Conservation (phyloP, 805 yeast genomes). For the Sungouiella thailandica region DNA sequence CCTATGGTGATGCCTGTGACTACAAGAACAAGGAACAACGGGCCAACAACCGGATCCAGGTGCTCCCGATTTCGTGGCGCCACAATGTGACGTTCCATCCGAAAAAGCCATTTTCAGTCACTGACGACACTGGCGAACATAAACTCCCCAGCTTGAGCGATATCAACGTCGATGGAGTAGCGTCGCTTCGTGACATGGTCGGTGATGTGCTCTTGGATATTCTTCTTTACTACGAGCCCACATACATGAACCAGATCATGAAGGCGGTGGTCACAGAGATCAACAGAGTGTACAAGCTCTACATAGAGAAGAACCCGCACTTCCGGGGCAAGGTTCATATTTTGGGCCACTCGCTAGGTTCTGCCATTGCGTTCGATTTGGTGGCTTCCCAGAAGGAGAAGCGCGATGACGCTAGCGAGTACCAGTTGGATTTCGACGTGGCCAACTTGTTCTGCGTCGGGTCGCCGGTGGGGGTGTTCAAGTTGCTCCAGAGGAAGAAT, state of each 20-base stretch:
- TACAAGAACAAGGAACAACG: conserved; percentile 9
- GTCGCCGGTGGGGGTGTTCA: conserved; percentile 86
- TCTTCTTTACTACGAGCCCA: conserved; percentile 68
- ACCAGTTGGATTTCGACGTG: conserved; percentile 58
- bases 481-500: conserved; percentile 60
- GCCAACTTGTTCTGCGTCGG: conserved; percentile 78
- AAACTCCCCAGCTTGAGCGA: conserved; percentile 61
- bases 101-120: conserved; percentile 33
- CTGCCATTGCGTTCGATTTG: conserved; percentile 78
- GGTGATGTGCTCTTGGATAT: conserved; percentile 88
- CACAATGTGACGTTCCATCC: conserved; percentile 64
- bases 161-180: conserved; percentile 72
- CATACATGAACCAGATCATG: conserved; percentile 57
- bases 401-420: conserved; percentile 28
- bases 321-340: conserved; percentile 80
- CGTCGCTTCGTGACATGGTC: conserved; percentile 67
- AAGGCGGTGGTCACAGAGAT: conserved; percentile 57
- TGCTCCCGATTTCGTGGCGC: conserved; percentile 90
- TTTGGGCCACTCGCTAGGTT: conserved; percentile 89
- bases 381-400: conserved; percentile 45
- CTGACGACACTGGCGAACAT: conserved; percentile 32
- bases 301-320: conserved; percentile 57
- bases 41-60: conserved; percentile 63
- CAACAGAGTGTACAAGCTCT: conserved; percentile 57
- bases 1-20: conserved; percentile 17